phyloP scores from a whole-genome alignment of 139 green algal genomes.

The Chlamydomonas sp. region DNA sequence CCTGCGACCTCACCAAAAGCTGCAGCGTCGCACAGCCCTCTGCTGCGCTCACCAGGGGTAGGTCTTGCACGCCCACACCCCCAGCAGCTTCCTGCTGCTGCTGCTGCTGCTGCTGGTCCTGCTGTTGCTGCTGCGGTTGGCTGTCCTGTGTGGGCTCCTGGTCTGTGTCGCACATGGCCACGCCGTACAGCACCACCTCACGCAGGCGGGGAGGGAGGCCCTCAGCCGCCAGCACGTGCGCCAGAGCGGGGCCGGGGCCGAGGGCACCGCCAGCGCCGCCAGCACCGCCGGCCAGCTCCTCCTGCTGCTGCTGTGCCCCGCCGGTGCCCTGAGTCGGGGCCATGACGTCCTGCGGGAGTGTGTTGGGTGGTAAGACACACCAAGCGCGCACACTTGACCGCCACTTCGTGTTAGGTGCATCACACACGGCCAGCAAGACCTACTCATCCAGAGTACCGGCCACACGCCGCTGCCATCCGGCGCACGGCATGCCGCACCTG shows the following conservation, averaged over 20 bases:
- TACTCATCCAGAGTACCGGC: no score
- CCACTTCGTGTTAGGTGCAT: no score
- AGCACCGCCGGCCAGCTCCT: not conserved
- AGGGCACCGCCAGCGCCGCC: not conserved
- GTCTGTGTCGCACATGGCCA: conserved; percentile 58
- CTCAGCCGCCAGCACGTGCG: conserved; percentile 21
- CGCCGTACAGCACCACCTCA: conserved; percentile 70
- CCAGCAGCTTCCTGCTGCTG: not conserved
- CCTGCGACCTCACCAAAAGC: conserved; percentile 62
- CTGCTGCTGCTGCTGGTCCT: not conserved
- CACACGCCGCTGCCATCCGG: no score
- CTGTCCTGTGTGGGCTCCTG: conserved; percentile 20
- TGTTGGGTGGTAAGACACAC: no score
- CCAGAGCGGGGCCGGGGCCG: not conserved
- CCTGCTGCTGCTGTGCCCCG: not conserved
- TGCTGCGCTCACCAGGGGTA: not conserved
- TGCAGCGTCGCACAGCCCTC: conserved; percentile 41
- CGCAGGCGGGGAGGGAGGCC: conserved; percentile 62
- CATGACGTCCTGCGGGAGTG: no score
- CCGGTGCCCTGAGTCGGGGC: no score
- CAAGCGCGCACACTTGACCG: no score
- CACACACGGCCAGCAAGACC: no score
- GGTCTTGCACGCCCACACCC: not conserved
- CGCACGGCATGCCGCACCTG: no score
- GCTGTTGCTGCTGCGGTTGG: conserved; percentile 4